phyloP scores from a whole-genome alignment of 2,329 filamentous ascomycete genomes.

The Penicillium sp. region DNA sequence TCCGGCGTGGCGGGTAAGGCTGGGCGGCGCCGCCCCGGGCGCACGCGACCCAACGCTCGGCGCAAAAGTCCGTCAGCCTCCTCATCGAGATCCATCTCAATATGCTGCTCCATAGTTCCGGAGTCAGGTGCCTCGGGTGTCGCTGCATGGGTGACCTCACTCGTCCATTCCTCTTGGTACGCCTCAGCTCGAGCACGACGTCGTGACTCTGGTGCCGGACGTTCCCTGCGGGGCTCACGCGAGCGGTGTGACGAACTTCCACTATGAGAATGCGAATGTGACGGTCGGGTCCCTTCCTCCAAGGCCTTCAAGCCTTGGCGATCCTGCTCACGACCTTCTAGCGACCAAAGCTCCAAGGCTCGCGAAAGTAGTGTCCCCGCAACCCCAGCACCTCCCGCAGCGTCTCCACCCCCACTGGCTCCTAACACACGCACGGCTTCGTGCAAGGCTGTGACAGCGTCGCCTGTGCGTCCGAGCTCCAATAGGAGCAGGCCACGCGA shows the following conservation, averaged over 20 bases:
- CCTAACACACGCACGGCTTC: slow-evolving; percentile 58
- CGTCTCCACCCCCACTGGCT: slow-evolving; percentile 47
- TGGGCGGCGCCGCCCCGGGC: slow-evolving; percentile 24
- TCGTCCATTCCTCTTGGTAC: slow-evolving; percentile 36
- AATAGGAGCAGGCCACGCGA: slow-evolving; percentile 75
- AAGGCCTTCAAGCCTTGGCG: slow-evolving; percentile 5
- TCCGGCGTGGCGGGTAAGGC: slow-evolving; percentile 16
- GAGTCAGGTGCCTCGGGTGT: slow-evolving; percentile 11
- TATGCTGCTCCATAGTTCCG: slow-evolving; percentile 31
- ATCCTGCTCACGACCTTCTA: slow-evolving; percentile 37
- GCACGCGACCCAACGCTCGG: slow-evolving; percentile 37
- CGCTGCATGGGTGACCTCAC: slow-evolving; percentile 34
- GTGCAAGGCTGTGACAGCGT: slow-evolving; percentile 79
- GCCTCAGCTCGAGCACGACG: slow-evolving; percentile 26
- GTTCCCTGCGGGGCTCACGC: slow-evolving; percentile 27
- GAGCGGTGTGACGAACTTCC: neutral
- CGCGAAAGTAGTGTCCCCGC: slow-evolving; percentile 47
- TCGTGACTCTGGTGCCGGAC: slow-evolving; percentile 12
- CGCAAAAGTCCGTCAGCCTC: slow-evolving; percentile 44
- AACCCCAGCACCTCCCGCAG: slow-evolving; percentile 48
- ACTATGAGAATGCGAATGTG: slow-evolving; percentile 4
- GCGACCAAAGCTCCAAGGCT: slow-evolving; percentile 48
- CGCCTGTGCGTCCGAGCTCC: slow-evolving; percentile 70
- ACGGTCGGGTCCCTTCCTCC: slow-evolving; percentile 15
- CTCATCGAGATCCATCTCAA: slow-evolving; percentile 44